Conservation (phyloP, 108 stramenopile species). For the Nannochloropsis oceanica region DNA sequence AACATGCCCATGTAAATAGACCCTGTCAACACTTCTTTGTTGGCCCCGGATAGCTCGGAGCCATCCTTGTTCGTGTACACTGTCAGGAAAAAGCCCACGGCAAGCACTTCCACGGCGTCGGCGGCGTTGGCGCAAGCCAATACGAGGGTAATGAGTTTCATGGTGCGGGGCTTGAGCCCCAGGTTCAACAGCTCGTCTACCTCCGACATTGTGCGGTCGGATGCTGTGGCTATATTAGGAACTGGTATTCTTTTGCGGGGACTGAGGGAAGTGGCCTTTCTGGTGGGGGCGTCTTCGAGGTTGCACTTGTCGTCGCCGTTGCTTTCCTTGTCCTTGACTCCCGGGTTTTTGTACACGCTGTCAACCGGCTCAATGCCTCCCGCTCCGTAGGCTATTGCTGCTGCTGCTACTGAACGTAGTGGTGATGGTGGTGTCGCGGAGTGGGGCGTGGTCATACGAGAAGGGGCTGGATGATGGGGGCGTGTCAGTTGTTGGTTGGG, state of each 20-base stretch:
- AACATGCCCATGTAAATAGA: constrained; percentile 45
- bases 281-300: too few relatives aligned
- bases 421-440: too few relatives aligned
- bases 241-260: neutral
- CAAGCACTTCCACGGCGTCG: constrained; percentile 45
- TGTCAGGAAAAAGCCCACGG: constrained; percentile 41
- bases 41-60: constrained; percentile 14
- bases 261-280: too few relatives aligned
- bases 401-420: too few relatives aligned
- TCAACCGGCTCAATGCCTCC: too few relatives aligned
- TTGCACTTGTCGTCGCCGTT: too few relatives aligned
- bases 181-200: neutral
- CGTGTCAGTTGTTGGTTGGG: too few relatives aligned
- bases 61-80: constrained; percentile 16
- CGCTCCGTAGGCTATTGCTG: too few relatives aligned
- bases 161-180: neutral
- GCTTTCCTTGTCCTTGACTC: too few relatives aligned
- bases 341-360: too few relatives aligned
- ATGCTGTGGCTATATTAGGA: neutral
- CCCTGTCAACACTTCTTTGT: constrained; percentile 37
- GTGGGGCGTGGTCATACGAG: too few relatives aligned
- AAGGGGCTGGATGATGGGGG: too few relatives aligned
- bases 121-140: constrained; percentile 44
- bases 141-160: neutral
- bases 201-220: neutral